Percentiles rank a stretch among this genome's conserved stretches.
Evolutionary conservation across 768 basidiomycete genomes (phyloP).

Genomic region (Pleurotus pulmonarius): DNA sequence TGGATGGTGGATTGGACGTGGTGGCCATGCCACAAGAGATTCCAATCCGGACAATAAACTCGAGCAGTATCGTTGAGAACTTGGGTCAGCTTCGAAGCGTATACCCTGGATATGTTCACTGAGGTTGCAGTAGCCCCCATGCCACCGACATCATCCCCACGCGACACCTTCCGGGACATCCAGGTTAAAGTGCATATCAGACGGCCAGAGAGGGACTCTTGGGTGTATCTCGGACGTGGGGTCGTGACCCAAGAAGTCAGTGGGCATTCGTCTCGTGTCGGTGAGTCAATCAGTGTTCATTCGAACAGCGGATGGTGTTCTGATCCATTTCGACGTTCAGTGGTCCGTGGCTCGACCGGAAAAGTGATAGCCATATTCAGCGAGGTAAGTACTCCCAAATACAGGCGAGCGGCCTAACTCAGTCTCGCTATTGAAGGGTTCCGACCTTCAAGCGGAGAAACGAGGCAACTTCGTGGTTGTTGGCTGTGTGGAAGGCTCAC

Average conservation of each 20-base stretch:
- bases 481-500: constrained; percentile 68
- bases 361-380: constrained; percentile 69
- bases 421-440: constrained; percentile 32
- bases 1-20: constrained; percentile 30
- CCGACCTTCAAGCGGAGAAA: constrained; percentile 81
- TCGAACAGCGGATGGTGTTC: constrained; percentile 2
- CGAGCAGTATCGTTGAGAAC: not conserved
- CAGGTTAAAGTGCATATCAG: constrained; percentile 85
- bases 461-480: constrained; percentile 86
- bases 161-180: constrained; percentile 69
- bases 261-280: constrained; percentile 78
- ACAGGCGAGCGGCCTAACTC: not conserved
- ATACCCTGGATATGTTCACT: not conserved
- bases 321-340: constrained; percentile 26
- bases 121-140: not conserved
- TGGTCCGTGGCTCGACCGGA: constrained; percentile 60
- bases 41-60: constrained; percentile 10
- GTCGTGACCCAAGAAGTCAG: constrained; percentile 70
- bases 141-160: constrained; percentile 25
- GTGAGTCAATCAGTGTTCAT: constrained; percentile 37
- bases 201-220: constrained; percentile 73
- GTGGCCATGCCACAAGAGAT: constrained; percentile 14
- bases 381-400: constrained; percentile 44
- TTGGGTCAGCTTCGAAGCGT: not conserved
- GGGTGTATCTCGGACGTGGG: constrained; percentile 79